Evolutionary conservation across 2,329 filamentous ascomycete genomes (phyloP), one percentile per base, ranked within the genome.

Genomic region (Talaromyces marneffei): DNA sequence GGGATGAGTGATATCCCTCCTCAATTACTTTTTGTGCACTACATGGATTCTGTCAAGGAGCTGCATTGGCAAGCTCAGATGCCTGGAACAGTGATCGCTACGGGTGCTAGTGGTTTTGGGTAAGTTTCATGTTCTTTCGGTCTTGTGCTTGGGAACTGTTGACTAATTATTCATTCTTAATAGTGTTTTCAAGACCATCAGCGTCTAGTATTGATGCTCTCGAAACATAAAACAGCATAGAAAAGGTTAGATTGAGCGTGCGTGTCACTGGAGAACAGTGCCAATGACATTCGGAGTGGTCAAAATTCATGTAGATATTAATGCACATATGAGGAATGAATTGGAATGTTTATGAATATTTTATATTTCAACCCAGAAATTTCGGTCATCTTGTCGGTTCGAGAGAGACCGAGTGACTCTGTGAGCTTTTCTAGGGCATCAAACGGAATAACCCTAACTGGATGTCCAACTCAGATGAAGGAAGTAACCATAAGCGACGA

Each of bases 41-140:
- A 96, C 74, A 91, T 95, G 80, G 89, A 95, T 70, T 87, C 91
- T 68, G 92, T 92, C 61, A 97, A 97, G 84, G 94, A 99, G 78
- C 79, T 92, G 39, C 94, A 99, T 78, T 99, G 94, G 93, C 93
- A 97, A 78, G 90, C 89, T 35, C 94, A 99, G 79, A 96, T 97
- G 73, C 90, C 91, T 0, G 94, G 94, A 31, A 87, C 87, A 35
- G 78, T 97, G 64, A 87, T 97, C 77, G 92, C 91, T 1, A 99
- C 94, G 0, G 94, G 94, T 9, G 89, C 92, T 70, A 87, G 87
- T 76, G 86, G 87, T 57, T 97, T 99, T 77, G 83, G 84, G 81
- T 83, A 76, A 68, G 81, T 77, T 25, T 48, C 35, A 29, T 33
- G 18, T 35, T 52, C 62, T 25, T 23, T 7, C 35, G 33, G 31